Conservation (phyloP, 140 eudicot genomes). For the Senecio squalidus region DNA sequence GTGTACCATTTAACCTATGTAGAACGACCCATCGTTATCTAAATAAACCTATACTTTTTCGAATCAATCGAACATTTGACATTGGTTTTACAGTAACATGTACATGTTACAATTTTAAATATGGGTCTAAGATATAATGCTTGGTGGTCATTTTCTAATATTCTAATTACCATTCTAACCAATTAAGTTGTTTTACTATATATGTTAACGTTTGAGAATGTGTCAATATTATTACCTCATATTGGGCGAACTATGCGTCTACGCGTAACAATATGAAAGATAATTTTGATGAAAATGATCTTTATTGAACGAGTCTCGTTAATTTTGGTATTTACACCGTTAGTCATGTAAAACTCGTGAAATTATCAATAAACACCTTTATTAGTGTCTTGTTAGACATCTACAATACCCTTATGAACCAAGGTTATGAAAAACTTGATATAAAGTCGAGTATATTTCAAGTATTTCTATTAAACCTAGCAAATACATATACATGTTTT, state of each 20-base stretch:
- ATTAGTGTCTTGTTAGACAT: background rate
- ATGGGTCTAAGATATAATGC: background rate
- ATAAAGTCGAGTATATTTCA: background rate
- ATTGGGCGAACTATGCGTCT: conserved; percentile 12
- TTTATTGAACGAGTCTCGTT: background rate
- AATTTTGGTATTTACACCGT: background rate
- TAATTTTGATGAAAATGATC: background rate
- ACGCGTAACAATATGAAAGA: background rate
- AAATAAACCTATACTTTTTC: no score
- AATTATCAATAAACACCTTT: background rate
- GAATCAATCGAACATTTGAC: background rate
- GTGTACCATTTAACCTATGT: background rate
- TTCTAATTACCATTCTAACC: background rate
- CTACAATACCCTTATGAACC: background rate
- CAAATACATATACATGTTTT: background rate
- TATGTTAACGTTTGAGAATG: conserved; percentile 13
- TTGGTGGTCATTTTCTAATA: background rate
- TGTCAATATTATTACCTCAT: conserved; percentile 12
- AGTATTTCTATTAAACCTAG: background rate
- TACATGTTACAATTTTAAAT: no score
- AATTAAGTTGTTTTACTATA: conserved; percentile 1
- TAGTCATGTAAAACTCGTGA: background rate
- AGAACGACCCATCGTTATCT: background rate
- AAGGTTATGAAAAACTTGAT: background rate
- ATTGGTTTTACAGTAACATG: no score